Base-by-base conservation (phyloP, 768 basidiomycete genomes). In the Pholiota molesta region DNA sequence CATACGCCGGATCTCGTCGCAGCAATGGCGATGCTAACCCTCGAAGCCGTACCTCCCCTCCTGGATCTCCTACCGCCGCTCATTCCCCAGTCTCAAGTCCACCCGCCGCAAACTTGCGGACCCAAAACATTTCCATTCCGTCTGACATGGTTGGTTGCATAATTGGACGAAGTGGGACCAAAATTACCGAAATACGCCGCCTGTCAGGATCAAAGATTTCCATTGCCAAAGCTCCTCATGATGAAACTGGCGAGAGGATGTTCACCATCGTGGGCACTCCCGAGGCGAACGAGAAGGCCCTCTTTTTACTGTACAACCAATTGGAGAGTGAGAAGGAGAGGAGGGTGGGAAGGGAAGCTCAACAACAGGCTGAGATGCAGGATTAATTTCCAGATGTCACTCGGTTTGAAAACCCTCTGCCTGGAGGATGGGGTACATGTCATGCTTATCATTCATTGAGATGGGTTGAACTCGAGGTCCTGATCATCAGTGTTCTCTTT, bases 191-290 rank as follows among this genome's bases (percentile, higher is more conserved):
- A 77, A 99, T 99, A 73, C 93, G 97, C 69, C 92, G 97, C 61
- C 87, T 99, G 49, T 97, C 95, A 64, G 97, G 97, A 42, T 97
- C 94, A 69, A 95, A 95, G 80, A 99, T 99, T 74, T 94, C 92
- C 59, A 99, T 99, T 71, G 97, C 97, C 67, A 99, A 99, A 78
- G 91, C 93, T 53, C 95, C 97, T n/a, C 97, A 99, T 72, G 97
- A 99, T 70, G 97, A 99, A 71, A 95, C 96, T 44, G 97, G 97
- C 71, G 97, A 99, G 81, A 86, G 97, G 67, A 98, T 99, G 97
- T 99, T 99, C 81, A 95, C 97, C 64, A 99, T 99, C 74, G 84
- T 97, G 52, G 97, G 97, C 59, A 95, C 95, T 13, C 92, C 94
- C 52, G 94, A 95, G 76, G 91, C 94, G 68, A 98, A 97, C 76